Base-by-base conservation (phyloP, 108 stramenopile genomes). In the Cyclotella kingstonii region DNA sequence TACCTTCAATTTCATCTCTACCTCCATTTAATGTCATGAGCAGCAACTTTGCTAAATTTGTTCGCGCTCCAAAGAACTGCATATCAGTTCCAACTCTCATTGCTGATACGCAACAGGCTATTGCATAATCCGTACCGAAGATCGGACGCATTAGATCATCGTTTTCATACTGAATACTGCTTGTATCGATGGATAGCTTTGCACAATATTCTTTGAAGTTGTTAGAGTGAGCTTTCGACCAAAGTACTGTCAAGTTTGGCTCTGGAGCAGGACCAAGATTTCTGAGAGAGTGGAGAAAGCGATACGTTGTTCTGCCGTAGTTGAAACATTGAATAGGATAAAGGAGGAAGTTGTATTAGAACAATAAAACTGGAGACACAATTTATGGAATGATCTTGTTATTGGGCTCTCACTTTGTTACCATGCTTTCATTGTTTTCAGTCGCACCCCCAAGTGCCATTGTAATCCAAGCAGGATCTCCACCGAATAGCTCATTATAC, bases 11-110 rank as follows among this genome's bases (percentile, higher is more conserved):
- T 56, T 86, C 84, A 54, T 86, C 84, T 41, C 66, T 49, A 18
- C 84, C 84, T 34, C 68, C 77, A 67, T 86, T 86, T 42, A 86
- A 39, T 52, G 66, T 73, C 81, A 83, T 83, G 14, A 86, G 57
- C 1, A 86, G 63, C 10, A 86, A 73, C 38, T 86, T 86, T 10
- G 75, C 81, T 46, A 86, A 62, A 51, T 86, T 86, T 0, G 77
- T 68, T 9, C 84, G 46, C 8, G 84, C 81, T 14, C 84, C 84
- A 69, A 86, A 86, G 44, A 83, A 86, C 52, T 86, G 84, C 80
- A 81, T 86, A 43, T 86, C 81, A 2, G 68, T 70, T 0, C 84
- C 84, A 27, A 62, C 42, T 33, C 81, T 58, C 84, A 86, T 86
- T 9, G 80, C 84, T 5, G 80, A 81, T 0, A 86, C 84, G 46